Evolutionary conservation across 768 basidiomycete genomes (phyloP).

Genomic region (Nidula microcarpa): DNA sequence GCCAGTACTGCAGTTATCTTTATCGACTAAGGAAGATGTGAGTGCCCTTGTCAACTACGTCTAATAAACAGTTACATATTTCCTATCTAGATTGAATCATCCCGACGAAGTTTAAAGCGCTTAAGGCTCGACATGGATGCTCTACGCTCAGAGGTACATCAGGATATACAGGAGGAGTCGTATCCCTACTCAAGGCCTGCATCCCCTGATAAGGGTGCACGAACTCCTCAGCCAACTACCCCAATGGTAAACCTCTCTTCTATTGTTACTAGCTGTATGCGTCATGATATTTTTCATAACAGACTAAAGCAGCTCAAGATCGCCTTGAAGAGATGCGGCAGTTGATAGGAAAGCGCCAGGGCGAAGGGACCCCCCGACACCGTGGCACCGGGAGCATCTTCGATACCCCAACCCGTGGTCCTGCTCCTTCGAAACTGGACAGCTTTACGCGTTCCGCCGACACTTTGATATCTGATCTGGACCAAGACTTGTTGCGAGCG

Average conservation of each 20-base stretch:
- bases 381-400: slow-evolving; percentile 37
- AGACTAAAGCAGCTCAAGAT: slow-evolving; percentile 76
- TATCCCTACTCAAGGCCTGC: slow-evolving; percentile 37
- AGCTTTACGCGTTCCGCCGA: slow-evolving; percentile 46
- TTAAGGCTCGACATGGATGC: slow-evolving; percentile 69
- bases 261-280: slow-evolving; percentile 1
- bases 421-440: slow-evolving; percentile 20
- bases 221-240: slow-evolving; percentile 39
- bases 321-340: slow-evolving; percentile 83
- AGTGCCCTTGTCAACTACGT: slow-evolving; percentile 13
- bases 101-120: slow-evolving; percentile 68
- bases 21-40: slow-evolving; percentile 67
- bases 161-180: slow-evolving; percentile 13
- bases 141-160: slow-evolving; percentile 13
- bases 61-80: slow-evolving; percentile 2
- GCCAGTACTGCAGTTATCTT: slow-evolving; percentile 42
- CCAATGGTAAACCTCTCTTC: slow-evolving; percentile 34
- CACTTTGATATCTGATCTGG: slow-evolving; percentile 52
- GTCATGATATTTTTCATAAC: not conserved
- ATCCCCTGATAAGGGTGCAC: slow-evolving; percentile 56
- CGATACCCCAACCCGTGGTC: slow-evolving; percentile 23
- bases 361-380: slow-evolving; percentile 45
- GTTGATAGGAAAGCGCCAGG: slow-evolving; percentile 60
- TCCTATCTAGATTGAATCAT: slow-evolving; percentile 60
- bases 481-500: slow-evolving; percentile 50